Percentiles rank a stretch among this genome's conserved stretches.
phyloP scores from a whole-genome alignment of 805 yeast species.

The Ogataea angusta region DNA sequence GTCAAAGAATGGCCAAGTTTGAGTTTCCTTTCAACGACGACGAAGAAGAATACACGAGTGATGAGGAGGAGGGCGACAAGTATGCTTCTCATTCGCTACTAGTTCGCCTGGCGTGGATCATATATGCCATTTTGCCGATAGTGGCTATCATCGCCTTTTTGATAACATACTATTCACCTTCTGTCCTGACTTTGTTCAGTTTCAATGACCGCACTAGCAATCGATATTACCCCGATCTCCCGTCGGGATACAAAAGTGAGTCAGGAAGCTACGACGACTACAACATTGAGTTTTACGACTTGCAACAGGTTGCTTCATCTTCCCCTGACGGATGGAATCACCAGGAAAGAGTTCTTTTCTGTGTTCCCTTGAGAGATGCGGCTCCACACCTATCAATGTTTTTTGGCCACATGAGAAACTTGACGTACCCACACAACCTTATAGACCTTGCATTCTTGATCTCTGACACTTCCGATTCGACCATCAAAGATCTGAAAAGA shows the following conservation, averaged over 20 bases:
- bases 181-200: conserved; percentile 5
- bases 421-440: conserved; percentile 83
- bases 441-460: conserved; percentile 83
- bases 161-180: conserved; percentile 11
- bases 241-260: conserved; percentile 29
- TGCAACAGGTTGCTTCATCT: conserved; percentile 61
- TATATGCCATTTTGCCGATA: conserved; percentile 23
- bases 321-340: conserved; percentile 70
- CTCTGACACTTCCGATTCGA: conserved; percentile 85
- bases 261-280: conserved; percentile 28
- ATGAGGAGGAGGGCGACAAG: conserved; percentile 13
- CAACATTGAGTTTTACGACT: conserved; percentile 68
- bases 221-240: conserved; percentile 35
- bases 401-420: conserved; percentile 71
- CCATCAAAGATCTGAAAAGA: conserved; percentile 62
- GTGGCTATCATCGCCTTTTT: conserved; percentile 13
- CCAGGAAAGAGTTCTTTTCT: conserved; percentile 73
- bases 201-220: conserved; percentile 5
- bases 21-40: conserved; percentile 7
- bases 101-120: conserved; percentile 19
- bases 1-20: conserved; percentile 14
- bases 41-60: conserved; percentile 11
- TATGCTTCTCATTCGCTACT: conserved; percentile 10
- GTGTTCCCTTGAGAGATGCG: conserved; percentile 92
- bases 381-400: conserved; percentile 87